Evolutionary conservation across 169 alveolate genomes (phyloP), one percentile per base, ranked within the genome.

Genomic region (Eimeria necatrix): DNA sequence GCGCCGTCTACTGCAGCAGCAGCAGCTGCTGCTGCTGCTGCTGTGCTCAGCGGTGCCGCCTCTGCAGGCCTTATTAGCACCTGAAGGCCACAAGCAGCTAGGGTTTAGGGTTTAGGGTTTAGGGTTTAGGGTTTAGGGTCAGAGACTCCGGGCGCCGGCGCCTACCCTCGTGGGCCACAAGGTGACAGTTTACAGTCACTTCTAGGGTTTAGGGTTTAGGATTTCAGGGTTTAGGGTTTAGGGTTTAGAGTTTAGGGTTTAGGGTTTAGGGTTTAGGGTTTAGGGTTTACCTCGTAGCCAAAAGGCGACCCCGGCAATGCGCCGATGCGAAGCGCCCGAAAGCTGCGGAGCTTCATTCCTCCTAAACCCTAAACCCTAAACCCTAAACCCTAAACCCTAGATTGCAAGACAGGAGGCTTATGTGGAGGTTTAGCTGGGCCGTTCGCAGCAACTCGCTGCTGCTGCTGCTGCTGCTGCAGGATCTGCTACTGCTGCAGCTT

Each of bases 271-370:
- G 78, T 68, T 68, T 68, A 68, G 78, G 78, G 78, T 68, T 68
- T 68, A 68, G 78, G 78, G 78, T 68, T 68, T 61, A 71, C 83
- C 83, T 71, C 83, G 41, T n/a, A 71, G 83, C 83, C 83, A 71
- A 71, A n/a, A 49, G 83, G 83, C 48, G 83, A 71, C 1, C 83
- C 83, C 5, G 83, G 46, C 51, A 71, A 49, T 14, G 83, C 83
- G 52, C 83, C 49, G 7, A 71, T 32, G 52, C 83, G 83, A 32
- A 71, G 52, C 4, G 83, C 83, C 20, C 83, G 7, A 49, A 71
- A 71, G 49, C 83, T 71, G 0, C 49, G 52, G 52, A 71, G 83
- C 83, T 71, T 71, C 83, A 71, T 71, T 7, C n/a, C n/a, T 12
- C 74, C 74, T 61, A 61, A 61, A 61, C 74, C 74, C 74, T 61